phyloP scores from a whole-genome alignment of 164 flowering plant species.

The Kalanchoe fedtschenkoi region DNA sequence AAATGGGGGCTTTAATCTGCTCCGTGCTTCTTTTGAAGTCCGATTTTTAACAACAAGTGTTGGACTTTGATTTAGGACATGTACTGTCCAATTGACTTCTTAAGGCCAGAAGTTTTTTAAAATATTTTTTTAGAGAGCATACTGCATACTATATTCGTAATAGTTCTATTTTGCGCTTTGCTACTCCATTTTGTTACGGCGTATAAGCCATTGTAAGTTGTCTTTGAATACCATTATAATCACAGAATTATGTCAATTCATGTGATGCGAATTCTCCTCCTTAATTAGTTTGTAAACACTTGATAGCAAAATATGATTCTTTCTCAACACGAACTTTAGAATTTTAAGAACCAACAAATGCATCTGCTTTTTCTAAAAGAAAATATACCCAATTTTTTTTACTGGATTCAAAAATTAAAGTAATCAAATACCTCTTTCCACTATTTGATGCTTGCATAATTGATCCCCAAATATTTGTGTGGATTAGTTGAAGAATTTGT shows the following conservation, averaged over 20 bases:
- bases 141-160: not conserved
- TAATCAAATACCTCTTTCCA: not conserved
- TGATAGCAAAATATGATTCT: no score
- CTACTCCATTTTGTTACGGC: slow-evolving; percentile 4
- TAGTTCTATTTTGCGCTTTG: not conserved
- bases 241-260: no score
- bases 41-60: not conserved
- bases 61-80: not conserved
- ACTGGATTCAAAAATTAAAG: not conserved
- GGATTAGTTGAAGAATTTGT: not conserved
- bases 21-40: slow-evolving; percentile 6
- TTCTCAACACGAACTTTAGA: no score
- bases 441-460: not conserved
- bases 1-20: not conserved
- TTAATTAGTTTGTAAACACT: no score
- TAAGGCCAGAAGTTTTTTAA: not conserved
- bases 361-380: not conserved
- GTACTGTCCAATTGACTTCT: not conserved
- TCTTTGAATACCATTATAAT: no score
- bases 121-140: not conserved
- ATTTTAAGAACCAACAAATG: no score
- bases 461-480: not conserved
- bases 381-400: not conserved
- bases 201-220: no score
- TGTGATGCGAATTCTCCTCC: no score